Evolutionary conservation across 768 basidiomycete genomes (phyloP).

Genomic region (Podaxis sp.): DNA sequence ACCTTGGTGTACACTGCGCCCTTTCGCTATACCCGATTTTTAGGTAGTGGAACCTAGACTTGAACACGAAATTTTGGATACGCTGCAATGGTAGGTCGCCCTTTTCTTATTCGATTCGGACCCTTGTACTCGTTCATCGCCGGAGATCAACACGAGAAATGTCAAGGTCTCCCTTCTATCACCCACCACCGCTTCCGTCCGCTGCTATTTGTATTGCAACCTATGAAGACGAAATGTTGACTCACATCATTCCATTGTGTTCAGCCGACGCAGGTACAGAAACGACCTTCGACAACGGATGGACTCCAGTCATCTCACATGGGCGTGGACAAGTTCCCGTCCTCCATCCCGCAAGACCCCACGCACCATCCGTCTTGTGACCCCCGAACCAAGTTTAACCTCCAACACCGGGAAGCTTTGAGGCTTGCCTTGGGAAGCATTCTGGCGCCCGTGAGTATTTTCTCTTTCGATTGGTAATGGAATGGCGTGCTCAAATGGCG

Average conservation of each 20-base stretch:
- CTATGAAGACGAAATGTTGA: not conserved
- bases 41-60: not conserved
- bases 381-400: constrained; percentile 19
- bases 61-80: not conserved
- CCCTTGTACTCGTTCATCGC: not conserved
- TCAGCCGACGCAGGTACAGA: constrained; percentile 37
- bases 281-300: constrained; percentile 29
- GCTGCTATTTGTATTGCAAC: not conserved
- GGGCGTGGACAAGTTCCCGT: constrained; percentile 25
- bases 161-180: not conserved
- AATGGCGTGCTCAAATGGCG: constrained; percentile 16
- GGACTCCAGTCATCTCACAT: constrained; percentile 20
- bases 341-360: constrained; percentile 22
- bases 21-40: not conserved
- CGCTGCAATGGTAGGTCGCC: constrained; percentile 9
- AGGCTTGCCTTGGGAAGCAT: constrained; percentile 62
- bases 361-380: constrained; percentile 24
- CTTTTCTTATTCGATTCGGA: constrained; percentile 15
- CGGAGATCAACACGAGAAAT: not conserved
- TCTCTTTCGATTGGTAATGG: constrained; percentile 13
- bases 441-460: constrained; percentile 51
- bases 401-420: constrained; percentile 48
- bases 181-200: not conserved
- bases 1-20: not conserved
- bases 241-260: constrained; percentile 6